Evolutionary conservation across 371 early-diverging fungal genomes (phyloP).

Genomic region (Rhizopus microsporus): DNA sequence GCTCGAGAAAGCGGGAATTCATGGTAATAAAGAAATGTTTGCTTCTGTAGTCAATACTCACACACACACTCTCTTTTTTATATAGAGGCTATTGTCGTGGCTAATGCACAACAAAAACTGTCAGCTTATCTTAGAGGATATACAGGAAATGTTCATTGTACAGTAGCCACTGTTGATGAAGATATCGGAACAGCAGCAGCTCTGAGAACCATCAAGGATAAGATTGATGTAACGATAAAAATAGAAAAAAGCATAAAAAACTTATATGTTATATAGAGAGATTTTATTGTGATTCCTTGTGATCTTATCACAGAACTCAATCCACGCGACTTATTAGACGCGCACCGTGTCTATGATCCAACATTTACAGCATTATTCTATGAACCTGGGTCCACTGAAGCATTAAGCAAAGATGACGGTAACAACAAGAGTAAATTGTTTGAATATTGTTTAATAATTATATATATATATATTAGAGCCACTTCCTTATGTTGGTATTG

Average conservation of each 20-base stretch:
- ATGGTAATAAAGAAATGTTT: slow-evolving; percentile 52
- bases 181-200: slow-evolving; percentile 86
- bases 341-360: slow-evolving; percentile 75
- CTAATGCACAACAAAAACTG: slow-evolving; percentile 53
- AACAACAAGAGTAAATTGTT: slow-evolving; percentile 6
- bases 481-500: slow-evolving; percentile 79
- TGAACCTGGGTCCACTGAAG: slow-evolving; percentile 64
- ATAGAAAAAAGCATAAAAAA: background rate
- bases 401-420: slow-evolving; percentile 61
- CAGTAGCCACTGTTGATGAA: slow-evolving; percentile 69
- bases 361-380: slow-evolving; percentile 80
- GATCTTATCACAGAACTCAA: slow-evolving; percentile 85
- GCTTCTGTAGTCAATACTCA: slow-evolving; percentile 3
- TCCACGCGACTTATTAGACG: slow-evolving; percentile 80
- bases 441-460: background rate
- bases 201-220: slow-evolving; percentile 73
- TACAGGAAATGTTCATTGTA: slow-evolving; percentile 62
- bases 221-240: slow-evolving; percentile 64
- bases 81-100: slow-evolving; percentile 80
- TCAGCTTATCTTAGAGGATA: slow-evolving; percentile 76
- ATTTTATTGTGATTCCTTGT: slow-evolving; percentile 89
- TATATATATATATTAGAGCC: slow-evolving; percentile 32
- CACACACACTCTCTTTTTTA: slow-evolving; percentile 2
- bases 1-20: slow-evolving; percentile 86
- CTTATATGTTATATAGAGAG: slow-evolving; percentile 54